phyloP scores from a whole-genome alignment of 192 early-diverging fungal species.

The Coemansia sp. region DNA sequence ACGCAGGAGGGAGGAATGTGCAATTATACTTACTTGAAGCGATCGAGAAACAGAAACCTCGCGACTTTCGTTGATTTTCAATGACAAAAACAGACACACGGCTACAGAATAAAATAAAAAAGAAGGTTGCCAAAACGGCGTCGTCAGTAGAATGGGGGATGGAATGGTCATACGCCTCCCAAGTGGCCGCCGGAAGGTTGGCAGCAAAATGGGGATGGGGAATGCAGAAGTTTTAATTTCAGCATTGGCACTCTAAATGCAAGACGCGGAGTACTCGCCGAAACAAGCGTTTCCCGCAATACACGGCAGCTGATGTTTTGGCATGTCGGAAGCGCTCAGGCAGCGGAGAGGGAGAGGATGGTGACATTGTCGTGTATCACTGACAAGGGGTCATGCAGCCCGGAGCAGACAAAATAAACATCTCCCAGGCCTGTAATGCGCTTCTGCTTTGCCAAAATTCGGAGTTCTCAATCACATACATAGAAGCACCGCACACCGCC shows the following conservation, averaged over 20 bases:
- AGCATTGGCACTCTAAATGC: slow-evolving; percentile 6
- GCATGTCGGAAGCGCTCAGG: neutral
- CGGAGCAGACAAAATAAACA: neutral
- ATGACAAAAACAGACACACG: slow-evolving; percentile 41
- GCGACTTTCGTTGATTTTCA: slow-evolving; percentile 56
- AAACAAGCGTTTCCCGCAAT: neutral
- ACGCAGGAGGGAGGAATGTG: neutral
- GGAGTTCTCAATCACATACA: neutral
- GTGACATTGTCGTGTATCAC: neutral
- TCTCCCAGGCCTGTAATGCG: neutral
- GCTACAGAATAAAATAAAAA: slow-evolving; percentile 36
- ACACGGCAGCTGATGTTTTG: slow-evolving; percentile 2
- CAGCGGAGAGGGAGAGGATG: neutral
- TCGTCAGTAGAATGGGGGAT: neutral
- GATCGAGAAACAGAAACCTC: slow-evolving; percentile 50
- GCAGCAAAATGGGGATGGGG: slow-evolving; percentile 8
- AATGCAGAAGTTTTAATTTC: slow-evolving; percentile 17
- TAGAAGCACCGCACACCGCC: slow-evolving; percentile 5
- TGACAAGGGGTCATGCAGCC: neutral
- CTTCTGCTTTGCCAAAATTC: neutral
- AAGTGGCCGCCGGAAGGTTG: neutral
- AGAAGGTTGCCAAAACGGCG: slow-evolving; percentile 1
- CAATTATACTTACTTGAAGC: slow-evolving; percentile 44
- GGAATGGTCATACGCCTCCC: neutral
- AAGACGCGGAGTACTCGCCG: slow-evolving; percentile 1